These are phyloP conservation scores for Beauveria scarabaeidicola DNA, from an alignment of 2,329 filamentous ascomycete genomes.

Conservation along the genomic window DNA sequence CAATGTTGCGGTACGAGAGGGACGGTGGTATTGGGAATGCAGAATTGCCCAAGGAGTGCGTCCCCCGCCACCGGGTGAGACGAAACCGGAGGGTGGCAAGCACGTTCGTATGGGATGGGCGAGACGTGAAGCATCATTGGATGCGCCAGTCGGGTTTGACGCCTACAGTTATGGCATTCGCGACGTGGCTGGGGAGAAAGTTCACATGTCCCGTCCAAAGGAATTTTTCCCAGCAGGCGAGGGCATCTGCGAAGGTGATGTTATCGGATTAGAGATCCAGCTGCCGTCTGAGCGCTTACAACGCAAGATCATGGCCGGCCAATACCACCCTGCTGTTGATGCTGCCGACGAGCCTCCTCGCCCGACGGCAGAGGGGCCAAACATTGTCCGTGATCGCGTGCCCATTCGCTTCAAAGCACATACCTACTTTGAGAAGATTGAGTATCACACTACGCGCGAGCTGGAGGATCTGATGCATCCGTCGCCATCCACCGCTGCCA, in stretches of 20 bases:
- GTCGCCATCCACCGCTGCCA: constrained; percentile 37
- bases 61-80: constrained; percentile 30
- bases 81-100: constrained; percentile 40
- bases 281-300: constrained; percentile 80
- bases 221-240: constrained; percentile 76
- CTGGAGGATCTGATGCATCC: constrained; percentile 78
- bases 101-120: constrained; percentile 84
- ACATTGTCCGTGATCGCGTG: constrained; percentile 90
- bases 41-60: constrained; percentile 71
- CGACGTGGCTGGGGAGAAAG: constrained; percentile 82
- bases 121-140: constrained; percentile 68
- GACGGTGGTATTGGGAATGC: constrained; percentile 90
- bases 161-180: constrained; percentile 91
- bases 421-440: constrained; percentile 87
- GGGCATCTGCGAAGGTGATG: constrained; percentile 79
- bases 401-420: constrained; percentile 91
- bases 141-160: constrained; percentile 79
- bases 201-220: constrained; percentile 88
- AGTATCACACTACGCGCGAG: constrained; percentile 80
- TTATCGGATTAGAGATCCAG: constrained; percentile 87
- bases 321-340: constrained; percentile 82
- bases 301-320: constrained; percentile 76
- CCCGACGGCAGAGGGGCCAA: constrained; percentile 51
- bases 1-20: constrained; percentile 84
- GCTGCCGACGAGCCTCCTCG: constrained; percentile 48